Base-by-base conservation (phyloP, 257 asterid genomes). In the Gynochthodes officinalis region DNA sequence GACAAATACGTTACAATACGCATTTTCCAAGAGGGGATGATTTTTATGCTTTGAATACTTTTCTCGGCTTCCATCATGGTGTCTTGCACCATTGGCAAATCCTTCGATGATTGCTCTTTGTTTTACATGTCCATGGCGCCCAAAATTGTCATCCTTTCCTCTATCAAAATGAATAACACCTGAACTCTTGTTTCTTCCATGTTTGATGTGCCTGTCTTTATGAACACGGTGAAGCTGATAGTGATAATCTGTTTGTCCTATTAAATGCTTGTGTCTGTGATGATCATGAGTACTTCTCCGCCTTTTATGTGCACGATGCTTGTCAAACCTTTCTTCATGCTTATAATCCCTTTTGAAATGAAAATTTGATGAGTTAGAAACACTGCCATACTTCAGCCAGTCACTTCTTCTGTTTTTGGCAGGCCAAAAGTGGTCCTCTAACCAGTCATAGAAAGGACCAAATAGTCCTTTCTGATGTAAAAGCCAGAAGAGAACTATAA, bases 381-480 rank as follows among this genome's bases (percentile, higher is more conserved):
- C 82, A 67, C 75, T 60, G 13, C 32, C 75, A 54, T 77, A 73
- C 68, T 77, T 89, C 82, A 76, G 1, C 40, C 16, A 61, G 32
- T 69, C 28, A 69, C 42, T 60, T 43, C 66, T 72, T 63, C 71
- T 79, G 57, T 69, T 76, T 62, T 83, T 83, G 13, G 76, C 55
- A 33, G 80, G 25, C 87, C 87, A 85, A 77, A 83, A 52, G 74
- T 90, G 96, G 86, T 95, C 98, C 78, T 89, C 97, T 95, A 97
- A 92, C 99, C 99, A 92, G 75, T 95, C 99, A 57, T 92, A 87
- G 52, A 92, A 72, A 46, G 97, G 96, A 84, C 89, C 97, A 50
- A 92, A 95, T 58, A 95, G 72, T 50, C 97, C 98, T 76, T 90
- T 87, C 72, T 89, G 86, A 75, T 95, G 98, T 61, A 92, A 80